Evolutionary conservation across 495 filamentous ascomycete species (phyloP).

Genomic region (Aspergillus avenaceus): DNA sequence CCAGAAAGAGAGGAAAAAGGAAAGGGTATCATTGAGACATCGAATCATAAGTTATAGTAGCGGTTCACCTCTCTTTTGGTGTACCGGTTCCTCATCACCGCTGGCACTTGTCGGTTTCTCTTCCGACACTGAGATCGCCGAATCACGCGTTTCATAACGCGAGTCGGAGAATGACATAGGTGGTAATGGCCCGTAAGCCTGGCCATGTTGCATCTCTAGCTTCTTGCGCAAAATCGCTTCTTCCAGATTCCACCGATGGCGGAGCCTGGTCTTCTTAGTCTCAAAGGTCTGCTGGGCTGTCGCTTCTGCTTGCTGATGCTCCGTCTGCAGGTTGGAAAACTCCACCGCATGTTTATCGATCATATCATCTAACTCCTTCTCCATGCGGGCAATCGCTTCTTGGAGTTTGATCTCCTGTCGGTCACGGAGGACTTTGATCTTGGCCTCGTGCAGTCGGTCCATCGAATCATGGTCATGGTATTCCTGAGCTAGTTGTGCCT

Average conservation of each 20-base stretch:
- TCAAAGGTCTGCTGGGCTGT: conserved; percentile 43
- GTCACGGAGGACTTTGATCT: conserved; percentile 78
- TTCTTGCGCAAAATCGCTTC: conserved; percentile 59
- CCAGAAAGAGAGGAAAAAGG: conserved; percentile 2
- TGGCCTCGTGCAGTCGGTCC: conserved; percentile 63
- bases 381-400: conserved; percentile 61
- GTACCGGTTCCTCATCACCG: conserved; percentile 11
- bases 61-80: conserved; percentile 15
- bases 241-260: conserved; percentile 58
- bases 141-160: conserved; percentile 21
- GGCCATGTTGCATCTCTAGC: conserved; percentile 47
- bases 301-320: conserved; percentile 50
- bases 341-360: conserved; percentile 48
- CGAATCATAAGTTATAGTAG: conserved; percentile 19
- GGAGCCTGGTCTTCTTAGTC: conserved; percentile 46
- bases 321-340: conserved; percentile 50
- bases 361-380: conserved; percentile 55
- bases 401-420: conserved; percentile 67
- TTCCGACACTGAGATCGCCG: conserved; percentile 21
- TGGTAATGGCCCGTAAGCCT: conserved; percentile 46
- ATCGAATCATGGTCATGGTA: conserved; percentile 65
- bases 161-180: conserved; percentile 32
- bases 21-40: conserved; percentile 27
- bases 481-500: conserved; percentile 63
- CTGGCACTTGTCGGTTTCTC: conserved; percentile 2